Evolutionary conservation across 345 rosid genomes (phyloP).

Genomic region (Populus nigra): DNA sequence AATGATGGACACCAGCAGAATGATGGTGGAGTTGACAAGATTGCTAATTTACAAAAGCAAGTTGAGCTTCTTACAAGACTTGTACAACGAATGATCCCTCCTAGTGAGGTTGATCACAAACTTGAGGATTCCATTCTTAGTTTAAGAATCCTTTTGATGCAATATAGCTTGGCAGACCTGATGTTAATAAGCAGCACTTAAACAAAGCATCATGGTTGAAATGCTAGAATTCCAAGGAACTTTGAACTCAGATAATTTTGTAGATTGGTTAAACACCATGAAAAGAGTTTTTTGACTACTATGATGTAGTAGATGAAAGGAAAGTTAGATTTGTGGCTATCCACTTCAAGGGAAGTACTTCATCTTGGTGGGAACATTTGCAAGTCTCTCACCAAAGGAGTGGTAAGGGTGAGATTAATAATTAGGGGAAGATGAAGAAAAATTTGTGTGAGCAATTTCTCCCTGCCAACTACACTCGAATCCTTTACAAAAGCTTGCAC

Average conservation of each 20-base stretch:
- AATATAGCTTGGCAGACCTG: too few species aligned
- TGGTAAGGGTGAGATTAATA: too few species aligned
- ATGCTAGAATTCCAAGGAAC: background rate
- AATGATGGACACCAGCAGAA: background rate
- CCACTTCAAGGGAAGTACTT: background rate
- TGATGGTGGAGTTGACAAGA: background rate
- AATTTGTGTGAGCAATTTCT: background rate
- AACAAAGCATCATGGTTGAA: background rate
- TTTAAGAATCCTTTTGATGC: background rate
- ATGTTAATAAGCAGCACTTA: background rate
- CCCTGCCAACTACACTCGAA: background rate
- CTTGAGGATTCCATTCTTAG: background rate
- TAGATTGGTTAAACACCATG: background rate
- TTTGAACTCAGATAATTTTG: background rate
- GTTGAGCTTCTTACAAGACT: background rate
- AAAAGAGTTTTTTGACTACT: background rate
- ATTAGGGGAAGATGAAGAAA: background rate
- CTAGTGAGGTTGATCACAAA: background rate
- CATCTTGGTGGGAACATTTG: background rate
- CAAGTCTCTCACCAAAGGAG: background rate
- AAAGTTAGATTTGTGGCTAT: background rate
- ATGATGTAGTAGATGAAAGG: background rate
- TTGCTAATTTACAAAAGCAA: background rate
- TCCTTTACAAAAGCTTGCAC: background rate
- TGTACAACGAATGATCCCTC: background rate